phyloP scores from a whole-genome alignment of 176 grass and related monocot species.

The Neostapfia colusana region DNA sequence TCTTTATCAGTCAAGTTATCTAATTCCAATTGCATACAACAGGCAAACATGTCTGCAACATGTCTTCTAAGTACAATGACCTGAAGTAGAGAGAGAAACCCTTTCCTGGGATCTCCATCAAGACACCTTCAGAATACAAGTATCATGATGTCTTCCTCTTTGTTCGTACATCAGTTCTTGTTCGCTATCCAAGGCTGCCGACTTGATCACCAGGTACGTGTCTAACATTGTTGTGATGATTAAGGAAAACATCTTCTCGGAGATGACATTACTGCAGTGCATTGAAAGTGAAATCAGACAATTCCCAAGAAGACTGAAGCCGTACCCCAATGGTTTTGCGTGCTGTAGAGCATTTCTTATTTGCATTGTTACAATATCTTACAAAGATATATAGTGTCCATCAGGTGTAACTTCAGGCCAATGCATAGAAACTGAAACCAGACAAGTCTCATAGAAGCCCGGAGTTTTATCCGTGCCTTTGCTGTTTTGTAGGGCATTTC shows the following conservation, averaged over 20 bases:
- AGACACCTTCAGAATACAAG: constrained; percentile 9
- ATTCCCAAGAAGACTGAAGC: constrained; percentile 33
- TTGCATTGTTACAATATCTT: not conserved
- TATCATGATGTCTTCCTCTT: constrained; percentile 8
- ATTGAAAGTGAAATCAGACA: constrained; percentile 45
- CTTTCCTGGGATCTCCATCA: not conserved
- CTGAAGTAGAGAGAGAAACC: constrained; percentile 4
- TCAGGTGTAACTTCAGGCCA: constrained; percentile 6
- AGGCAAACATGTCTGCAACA: not conserved
- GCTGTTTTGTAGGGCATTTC: not conserved
- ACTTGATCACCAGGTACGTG: constrained; percentile 27
- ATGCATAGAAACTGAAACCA: not conserved
- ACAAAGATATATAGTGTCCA: not conserved
- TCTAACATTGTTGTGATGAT: constrained; percentile 1
- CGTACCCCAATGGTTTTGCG: not conserved
- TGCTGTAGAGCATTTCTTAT: constrained; percentile 25
- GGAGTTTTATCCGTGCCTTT: not conserved
- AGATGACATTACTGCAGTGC: constrained; percentile 8
- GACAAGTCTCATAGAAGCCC: not conserved
- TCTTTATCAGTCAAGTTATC: not conserved
- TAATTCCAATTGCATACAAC: constrained; percentile 11
- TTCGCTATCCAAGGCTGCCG: not conserved
- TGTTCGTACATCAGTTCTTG: constrained; percentile 4
- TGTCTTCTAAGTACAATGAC: not conserved
- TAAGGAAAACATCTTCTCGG: constrained; percentile 3